phyloP scores from a whole-genome alignment of 2,329 filamentous ascomycete genomes.

The Epichloe scottii region DNA sequence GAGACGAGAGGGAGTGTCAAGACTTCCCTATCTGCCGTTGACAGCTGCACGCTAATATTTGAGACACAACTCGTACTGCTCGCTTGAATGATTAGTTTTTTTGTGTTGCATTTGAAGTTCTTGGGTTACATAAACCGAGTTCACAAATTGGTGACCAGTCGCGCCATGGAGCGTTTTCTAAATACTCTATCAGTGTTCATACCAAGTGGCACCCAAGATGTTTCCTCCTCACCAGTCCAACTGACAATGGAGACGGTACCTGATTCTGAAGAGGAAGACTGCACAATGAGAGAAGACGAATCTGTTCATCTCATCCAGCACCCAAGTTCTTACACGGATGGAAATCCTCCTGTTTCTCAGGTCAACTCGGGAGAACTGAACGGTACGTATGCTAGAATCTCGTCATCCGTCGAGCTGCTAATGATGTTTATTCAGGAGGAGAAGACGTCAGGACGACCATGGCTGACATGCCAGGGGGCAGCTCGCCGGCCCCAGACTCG shows the following conservation, averaged over 20 bases:
- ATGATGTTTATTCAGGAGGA: neutral
- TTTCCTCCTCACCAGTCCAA: neutral
- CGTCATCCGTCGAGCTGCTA: neutral
- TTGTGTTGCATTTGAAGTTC: neutral
- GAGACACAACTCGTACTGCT: neutral
- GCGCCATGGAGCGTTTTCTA: neutral
- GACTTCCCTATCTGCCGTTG: neutral
- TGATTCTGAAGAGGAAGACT: neutral
- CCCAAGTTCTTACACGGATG: neutral
- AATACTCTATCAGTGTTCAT: neutral
- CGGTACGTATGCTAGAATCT: neutral
- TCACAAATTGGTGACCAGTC: too few relatives aligned
- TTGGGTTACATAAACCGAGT: too few relatives aligned
- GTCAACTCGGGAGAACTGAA: neutral
- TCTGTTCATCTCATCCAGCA: neutral
- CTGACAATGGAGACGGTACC: neutral
- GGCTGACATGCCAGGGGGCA: neutral
- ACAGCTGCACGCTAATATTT: neutral
- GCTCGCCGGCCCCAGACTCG: neutral
- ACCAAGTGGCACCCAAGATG: neutral
- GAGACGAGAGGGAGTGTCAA: neutral
- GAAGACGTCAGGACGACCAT: neutral
- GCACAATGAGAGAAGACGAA: neutral
- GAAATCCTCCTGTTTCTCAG: neutral
- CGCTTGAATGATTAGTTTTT: neutral